Percentiles rank a stretch among this genome's conserved stretches.
phyloP scores from a whole-genome alignment of 2,329 filamentous ascomycete species.

The Aspergillus phoenicis region DNA sequence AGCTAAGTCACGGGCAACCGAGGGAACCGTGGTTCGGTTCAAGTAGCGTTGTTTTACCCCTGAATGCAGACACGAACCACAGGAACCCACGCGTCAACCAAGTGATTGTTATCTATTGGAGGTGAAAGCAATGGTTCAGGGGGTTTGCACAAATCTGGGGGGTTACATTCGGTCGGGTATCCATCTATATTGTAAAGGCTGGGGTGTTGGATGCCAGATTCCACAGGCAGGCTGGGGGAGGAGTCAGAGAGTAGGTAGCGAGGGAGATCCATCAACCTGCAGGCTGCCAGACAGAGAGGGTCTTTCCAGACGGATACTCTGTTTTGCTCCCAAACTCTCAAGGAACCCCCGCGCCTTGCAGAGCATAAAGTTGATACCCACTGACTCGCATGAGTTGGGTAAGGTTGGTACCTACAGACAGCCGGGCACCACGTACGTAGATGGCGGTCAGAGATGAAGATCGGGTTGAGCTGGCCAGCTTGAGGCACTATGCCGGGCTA shows the following conservation, averaged over 20 bases:
- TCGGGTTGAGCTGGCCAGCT: slow-evolving; percentile 15
- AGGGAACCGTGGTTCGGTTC: slow-evolving; percentile 28
- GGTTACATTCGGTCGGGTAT: slow-evolving; percentile 4
- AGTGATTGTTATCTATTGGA: slow-evolving; percentile 3
- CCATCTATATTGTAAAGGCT: background rate
- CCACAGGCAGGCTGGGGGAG: background rate
- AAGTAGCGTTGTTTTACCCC: slow-evolving; percentile 26
- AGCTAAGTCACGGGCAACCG: slow-evolving; percentile 4
- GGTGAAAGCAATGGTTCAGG: background rate
- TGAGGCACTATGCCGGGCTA: background rate
- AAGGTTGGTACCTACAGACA: slow-evolving; percentile 2
- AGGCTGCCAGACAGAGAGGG: background rate
- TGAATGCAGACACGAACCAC: slow-evolving; percentile 28
- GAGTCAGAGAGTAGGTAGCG: background rate
- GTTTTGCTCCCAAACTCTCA: too few species aligned
- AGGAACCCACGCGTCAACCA: slow-evolving; percentile 11
- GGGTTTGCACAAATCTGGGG: background rate
- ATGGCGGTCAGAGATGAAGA: slow-evolving; percentile 18
- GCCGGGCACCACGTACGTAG: slow-evolving; percentile 6
- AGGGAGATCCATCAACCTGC: background rate
- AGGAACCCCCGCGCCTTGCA: background rate
- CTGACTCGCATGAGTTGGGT: background rate
- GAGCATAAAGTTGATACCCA: background rate
- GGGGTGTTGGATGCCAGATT: background rate
- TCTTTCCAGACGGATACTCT: too few species aligned